These are phyloP conservation scores for Pseudogymnoascus sp. DNA, from an alignment of 2,329 filamentous ascomycete species.

Conservation along the genomic window DNA sequence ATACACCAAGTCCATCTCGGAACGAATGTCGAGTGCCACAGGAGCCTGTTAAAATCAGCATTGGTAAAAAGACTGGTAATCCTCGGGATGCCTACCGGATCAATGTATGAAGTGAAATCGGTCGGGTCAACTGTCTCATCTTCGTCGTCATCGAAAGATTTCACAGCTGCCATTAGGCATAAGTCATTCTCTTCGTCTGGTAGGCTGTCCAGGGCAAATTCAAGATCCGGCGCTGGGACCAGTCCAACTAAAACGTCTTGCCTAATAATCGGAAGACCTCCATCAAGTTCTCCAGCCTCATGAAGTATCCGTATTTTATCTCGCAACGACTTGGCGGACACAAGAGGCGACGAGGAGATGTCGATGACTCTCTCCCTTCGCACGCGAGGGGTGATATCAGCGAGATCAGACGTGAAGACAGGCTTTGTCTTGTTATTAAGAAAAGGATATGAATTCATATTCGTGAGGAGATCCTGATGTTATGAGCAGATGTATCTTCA, in stretches of 20 bases:
- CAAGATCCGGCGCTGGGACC: constrained; percentile 88
- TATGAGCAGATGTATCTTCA: constrained; percentile 11
- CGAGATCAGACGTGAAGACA: constrained; percentile 78
- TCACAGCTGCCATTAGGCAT: constrained; percentile 72
- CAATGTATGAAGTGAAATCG: constrained; percentile 86
- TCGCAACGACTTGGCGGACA: constrained; percentile 68
- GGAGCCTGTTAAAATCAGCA: constrained; percentile 50
- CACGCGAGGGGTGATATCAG: constrained; percentile 72
- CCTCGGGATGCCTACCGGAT: constrained; percentile 51
- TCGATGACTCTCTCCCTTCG: constrained; percentile 77
- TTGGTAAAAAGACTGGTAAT: not conserved
- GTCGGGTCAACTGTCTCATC: constrained; percentile 54
- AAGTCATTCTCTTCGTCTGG: constrained; percentile 62
- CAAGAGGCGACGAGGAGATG: constrained; percentile 71
- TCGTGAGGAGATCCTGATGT: constrained; percentile 71
- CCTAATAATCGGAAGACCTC: constrained; percentile 78
- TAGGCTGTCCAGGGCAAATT: constrained; percentile 82
- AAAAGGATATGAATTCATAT: constrained; percentile 96
- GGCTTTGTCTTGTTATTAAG: constrained; percentile 95
- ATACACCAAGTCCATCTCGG: constrained; percentile 89
- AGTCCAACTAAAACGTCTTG: constrained; percentile 74
- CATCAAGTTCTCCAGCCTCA: constrained; percentile 79
- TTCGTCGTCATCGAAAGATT: constrained; percentile 55
- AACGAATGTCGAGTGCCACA: constrained; percentile 76
- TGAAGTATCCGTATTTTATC: constrained; percentile 75